These are phyloP conservation scores for Daldinia decipiens DNA, from an alignment of 495 filamentous ascomycete genomes.

Conservation along the genomic window DNA sequence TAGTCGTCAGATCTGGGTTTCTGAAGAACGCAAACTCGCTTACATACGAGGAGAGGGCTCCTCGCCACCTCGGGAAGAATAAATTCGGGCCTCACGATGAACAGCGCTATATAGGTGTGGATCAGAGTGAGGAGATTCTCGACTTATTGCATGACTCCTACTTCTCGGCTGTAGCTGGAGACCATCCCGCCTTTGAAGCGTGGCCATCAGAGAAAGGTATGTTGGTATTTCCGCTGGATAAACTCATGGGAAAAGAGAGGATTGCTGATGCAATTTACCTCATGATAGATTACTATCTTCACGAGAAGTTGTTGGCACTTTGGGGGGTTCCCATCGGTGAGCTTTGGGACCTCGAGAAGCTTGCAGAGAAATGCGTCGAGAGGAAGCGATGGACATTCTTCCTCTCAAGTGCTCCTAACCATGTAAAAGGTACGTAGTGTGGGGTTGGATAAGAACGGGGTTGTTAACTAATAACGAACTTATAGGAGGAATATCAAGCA, in stretches of 20 bases:
- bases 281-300: constrained; percentile 68
- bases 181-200: constrained; percentile 69
- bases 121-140: constrained; percentile 66
- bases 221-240: constrained; percentile 65
- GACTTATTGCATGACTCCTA: constrained; percentile 75
- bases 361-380: constrained; percentile 57
- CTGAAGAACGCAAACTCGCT: constrained; percentile 58
- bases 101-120: constrained; percentile 66
- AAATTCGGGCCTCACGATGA: constrained; percentile 54
- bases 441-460: constrained; percentile 44
- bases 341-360: constrained; percentile 62
- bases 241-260: constrained; percentile 55
- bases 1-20: constrained; percentile 72
- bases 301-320: constrained; percentile 68
- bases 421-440: constrained; percentile 54
- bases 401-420: constrained; percentile 65
- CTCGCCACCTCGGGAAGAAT: constrained; percentile 24
- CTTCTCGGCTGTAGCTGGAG: constrained; percentile 70
- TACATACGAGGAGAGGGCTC: constrained; percentile 54
- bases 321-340: constrained; percentile 69
- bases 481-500: constrained; percentile 46
- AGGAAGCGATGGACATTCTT: constrained; percentile 70
- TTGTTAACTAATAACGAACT: constrained; percentile 44
- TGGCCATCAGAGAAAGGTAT: constrained; percentile 65
- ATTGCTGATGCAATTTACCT: constrained; percentile 55